phyloP scores from a whole-genome alignment of 2,329 filamentous ascomycete species.

The Cephalotrichum gorgonifer region DNA sequence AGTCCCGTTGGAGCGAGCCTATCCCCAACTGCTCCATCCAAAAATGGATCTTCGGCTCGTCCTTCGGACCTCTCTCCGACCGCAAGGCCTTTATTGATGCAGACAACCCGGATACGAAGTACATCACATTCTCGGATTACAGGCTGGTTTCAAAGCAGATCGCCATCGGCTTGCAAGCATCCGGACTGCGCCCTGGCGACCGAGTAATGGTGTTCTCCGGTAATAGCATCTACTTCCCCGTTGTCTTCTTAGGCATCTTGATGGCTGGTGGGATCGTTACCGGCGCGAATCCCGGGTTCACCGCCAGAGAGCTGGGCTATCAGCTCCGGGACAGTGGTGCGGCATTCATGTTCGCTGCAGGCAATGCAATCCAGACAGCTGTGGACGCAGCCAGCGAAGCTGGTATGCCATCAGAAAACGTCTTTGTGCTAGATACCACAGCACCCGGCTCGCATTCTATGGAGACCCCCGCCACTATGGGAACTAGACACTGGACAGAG shows the following conservation, averaged over 20 bases:
- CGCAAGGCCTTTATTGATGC: slow-evolving; percentile 51
- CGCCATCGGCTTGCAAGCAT: slow-evolving; percentile 53
- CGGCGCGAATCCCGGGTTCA: slow-evolving; percentile 60
- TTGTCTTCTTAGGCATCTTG: slow-evolving; percentile 59
- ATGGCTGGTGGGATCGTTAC: slow-evolving; percentile 74
- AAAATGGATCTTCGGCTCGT: slow-evolving; percentile 44
- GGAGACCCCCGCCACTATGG: slow-evolving; percentile 12
- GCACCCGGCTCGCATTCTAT: slow-evolving; percentile 19
- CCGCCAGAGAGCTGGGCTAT: slow-evolving; percentile 61
- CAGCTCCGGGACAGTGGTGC: slow-evolving; percentile 65
- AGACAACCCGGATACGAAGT: slow-evolving; percentile 54
- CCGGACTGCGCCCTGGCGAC: slow-evolving; percentile 57
- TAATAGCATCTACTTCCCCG: slow-evolving; percentile 64
- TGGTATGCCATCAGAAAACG: slow-evolving; percentile 39
- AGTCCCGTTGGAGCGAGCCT: slow-evolving; percentile 32
- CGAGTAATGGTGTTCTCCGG: slow-evolving; percentile 64
- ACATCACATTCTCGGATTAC: slow-evolving; percentile 52
- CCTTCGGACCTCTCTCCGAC: slow-evolving; percentile 29
- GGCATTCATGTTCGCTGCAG: slow-evolving; percentile 54
- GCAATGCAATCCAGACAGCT: slow-evolving; percentile 48
- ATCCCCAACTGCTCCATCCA: slow-evolving; percentile 40
- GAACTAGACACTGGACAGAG: slow-evolving; percentile 53
- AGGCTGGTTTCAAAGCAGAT: slow-evolving; percentile 64
- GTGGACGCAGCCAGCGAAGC: slow-evolving; percentile 53
- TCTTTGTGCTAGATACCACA: slow-evolving; percentile 57